These are phyloP conservation scores for Boletus semigastroideus DNA, from an alignment of 1,284 basidiomycete genomes.

Conservation along the genomic window DNA sequence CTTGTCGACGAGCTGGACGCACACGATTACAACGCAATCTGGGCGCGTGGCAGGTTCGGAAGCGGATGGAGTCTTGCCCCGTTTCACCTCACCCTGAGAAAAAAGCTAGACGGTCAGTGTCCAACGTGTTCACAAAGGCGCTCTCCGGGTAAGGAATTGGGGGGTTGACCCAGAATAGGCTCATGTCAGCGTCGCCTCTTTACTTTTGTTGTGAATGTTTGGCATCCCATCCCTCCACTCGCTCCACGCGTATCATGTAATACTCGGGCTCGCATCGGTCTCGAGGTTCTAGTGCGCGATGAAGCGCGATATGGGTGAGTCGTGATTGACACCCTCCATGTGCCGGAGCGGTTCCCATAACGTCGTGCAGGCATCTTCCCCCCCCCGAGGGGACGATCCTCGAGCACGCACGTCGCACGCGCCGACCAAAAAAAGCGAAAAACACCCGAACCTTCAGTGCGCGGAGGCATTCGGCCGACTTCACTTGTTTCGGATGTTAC, in stretches of 20 bases:
- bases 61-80: neutral
- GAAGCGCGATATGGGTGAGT: neutral
- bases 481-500: no score
- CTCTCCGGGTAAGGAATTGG: no score
- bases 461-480: no score
- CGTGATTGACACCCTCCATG: no score
- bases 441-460: no score
- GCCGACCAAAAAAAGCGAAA: no score
- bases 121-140: no score
- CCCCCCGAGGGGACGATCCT: no score
- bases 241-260: neutral
- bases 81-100: neutral
- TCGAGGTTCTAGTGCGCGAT: neutral
- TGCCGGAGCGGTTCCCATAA: neutral
- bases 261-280: neutral
- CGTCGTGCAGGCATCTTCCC: neutral
- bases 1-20: neutral
- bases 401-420: no score
- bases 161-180: neutral
- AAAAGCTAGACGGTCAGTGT: no score
- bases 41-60: neutral
- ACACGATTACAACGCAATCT: neutral
- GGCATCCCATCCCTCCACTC: slow-evolving; percentile 3
- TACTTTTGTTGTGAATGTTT: no score
- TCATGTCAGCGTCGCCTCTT: neutral